Evolutionary conservation across 139 green algal genomes (phyloP).

Genomic region (Coelastrella sp.): DNA sequence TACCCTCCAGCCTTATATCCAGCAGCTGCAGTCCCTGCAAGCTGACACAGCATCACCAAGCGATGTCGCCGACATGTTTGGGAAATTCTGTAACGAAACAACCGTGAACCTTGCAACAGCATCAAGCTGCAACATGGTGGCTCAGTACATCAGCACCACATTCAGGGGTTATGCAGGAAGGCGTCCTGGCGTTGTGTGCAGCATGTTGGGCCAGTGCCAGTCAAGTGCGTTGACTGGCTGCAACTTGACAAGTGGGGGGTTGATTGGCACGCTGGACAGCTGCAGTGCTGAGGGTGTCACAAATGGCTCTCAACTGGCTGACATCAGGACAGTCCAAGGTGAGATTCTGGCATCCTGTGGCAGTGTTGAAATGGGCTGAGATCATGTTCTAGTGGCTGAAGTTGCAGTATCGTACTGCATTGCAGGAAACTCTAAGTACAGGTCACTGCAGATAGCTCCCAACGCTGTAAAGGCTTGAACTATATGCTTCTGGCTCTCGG

Average conservation of each 20-base stretch:
- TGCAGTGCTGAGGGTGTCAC: constrained; percentile 6
- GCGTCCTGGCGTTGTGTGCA: background rate
- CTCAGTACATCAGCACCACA: background rate
- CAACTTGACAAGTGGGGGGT: background rate
- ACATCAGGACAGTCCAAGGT: background rate
- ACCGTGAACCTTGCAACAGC: background rate
- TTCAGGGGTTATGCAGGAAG: constrained; percentile 12
- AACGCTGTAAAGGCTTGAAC: too few relatives aligned
- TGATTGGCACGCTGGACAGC: background rate
- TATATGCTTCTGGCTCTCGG: too few relatives aligned
- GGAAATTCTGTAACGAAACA: constrained; percentile 7
- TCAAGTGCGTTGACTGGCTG: background rate
- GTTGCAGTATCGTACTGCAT: too few relatives aligned
- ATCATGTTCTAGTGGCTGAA: too few relatives aligned
- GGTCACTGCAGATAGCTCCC: too few relatives aligned
- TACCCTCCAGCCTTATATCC: constrained; percentile 1
- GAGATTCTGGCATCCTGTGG: background rate
- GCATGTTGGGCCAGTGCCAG: background rate
- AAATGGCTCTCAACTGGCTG: background rate
- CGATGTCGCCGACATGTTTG: background rate
- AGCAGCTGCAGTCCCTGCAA: background rate
- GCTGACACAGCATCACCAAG: background rate
- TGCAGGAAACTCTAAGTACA: too few relatives aligned
- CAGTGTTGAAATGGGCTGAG: too few relatives aligned
- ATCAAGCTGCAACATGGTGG: background rate